These are phyloP conservation scores for Myxozyma mucilagina DNA, from an alignment of 805 yeast genomes.

Conservation along the genomic window DNA sequence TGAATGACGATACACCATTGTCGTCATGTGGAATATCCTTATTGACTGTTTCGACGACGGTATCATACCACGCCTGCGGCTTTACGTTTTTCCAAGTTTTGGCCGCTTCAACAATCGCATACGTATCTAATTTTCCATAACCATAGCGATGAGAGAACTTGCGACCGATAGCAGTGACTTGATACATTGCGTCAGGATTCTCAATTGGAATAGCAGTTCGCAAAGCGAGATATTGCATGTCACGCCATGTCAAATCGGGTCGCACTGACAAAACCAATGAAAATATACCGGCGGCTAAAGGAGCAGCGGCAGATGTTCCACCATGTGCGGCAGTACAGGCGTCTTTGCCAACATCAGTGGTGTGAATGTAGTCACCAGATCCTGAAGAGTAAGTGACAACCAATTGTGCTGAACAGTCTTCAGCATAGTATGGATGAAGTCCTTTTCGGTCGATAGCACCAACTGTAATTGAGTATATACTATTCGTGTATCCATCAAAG, in stretches of 20 bases:
- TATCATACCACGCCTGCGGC: slow-evolving; percentile 82
- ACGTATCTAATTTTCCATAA: slow-evolving; percentile 88
- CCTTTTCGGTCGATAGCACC: slow-evolving; percentile 91
- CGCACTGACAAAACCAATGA: slow-evolving; percentile 79
- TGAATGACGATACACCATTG: slow-evolving; percentile 41
- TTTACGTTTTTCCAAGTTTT: slow-evolving; percentile 78
- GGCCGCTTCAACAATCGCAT: slow-evolving; percentile 68
- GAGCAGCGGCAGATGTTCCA: slow-evolving; percentile 99
- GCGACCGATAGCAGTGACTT: slow-evolving; percentile 63
- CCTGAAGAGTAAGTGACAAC: slow-evolving; percentile 93
- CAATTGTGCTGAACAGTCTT: slow-evolving; percentile 91
- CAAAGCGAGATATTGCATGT: slow-evolving; percentile 81
- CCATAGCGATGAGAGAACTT: slow-evolving; percentile 85
- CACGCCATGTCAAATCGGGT: slow-evolving; percentile 93
- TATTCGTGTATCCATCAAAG: slow-evolving; percentile 95
- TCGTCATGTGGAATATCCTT: slow-evolving; percentile 34
- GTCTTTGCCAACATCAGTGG: slow-evolving; percentile 58
- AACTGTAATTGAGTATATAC: slow-evolving; percentile 91
- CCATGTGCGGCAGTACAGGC: slow-evolving; percentile 81
- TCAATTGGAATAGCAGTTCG: slow-evolving; percentile 68
- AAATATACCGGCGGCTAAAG: slow-evolving; percentile 94
- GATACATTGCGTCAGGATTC: slow-evolving; percentile 70
- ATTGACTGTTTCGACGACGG: slow-evolving; percentile 46
- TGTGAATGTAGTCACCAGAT: slow-evolving; percentile 81
- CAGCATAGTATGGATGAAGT: slow-evolving; percentile 84